phyloP scores from a whole-genome alignment of 1,139 yeast species.

The Diutina sp. region DNA sequence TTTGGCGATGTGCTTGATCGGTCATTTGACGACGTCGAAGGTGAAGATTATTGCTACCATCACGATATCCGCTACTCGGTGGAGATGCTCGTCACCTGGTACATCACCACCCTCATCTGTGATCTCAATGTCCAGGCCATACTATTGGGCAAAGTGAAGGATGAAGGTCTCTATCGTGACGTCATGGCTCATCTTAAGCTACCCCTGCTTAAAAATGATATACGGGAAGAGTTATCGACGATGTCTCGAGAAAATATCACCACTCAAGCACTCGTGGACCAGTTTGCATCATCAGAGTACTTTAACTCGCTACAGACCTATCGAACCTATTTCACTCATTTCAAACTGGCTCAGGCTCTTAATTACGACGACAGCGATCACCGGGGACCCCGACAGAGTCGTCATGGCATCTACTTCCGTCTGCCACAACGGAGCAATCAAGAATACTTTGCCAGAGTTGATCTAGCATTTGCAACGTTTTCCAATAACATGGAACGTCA shows the following conservation, averaged over 20 bases:
- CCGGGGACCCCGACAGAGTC: neutral
- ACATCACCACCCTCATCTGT: neutral
- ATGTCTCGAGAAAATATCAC: neutral
- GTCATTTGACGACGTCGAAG: neutral
- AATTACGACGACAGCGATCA: neutral
- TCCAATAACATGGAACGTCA: neutral
- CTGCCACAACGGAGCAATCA: constrained; percentile 7
- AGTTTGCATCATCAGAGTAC: neutral
- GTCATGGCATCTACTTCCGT: neutral
- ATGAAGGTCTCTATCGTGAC: neutral
- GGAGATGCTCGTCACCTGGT: neutral
- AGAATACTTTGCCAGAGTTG: constrained; percentile 12
- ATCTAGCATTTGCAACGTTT: constrained; percentile 9
- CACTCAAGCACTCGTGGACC: neutral
- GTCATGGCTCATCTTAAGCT: neutral
- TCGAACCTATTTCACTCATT: neutral
- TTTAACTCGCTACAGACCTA: neutral
- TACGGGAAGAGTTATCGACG: neutral
- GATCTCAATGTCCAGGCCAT: constrained; percentile 1
- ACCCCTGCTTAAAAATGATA: neutral
- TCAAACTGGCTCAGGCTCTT: neutral
- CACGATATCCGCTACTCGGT: neutral
- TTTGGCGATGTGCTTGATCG: neutral
- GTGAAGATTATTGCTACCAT: neutral
- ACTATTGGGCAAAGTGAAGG: neutral